Percentiles rank a stretch among this genome's conserved stretches.
phyloP scores from a whole-genome alignment of 1,139 yeast genomes.

The Arxiozyma slooffiae region DNA sequence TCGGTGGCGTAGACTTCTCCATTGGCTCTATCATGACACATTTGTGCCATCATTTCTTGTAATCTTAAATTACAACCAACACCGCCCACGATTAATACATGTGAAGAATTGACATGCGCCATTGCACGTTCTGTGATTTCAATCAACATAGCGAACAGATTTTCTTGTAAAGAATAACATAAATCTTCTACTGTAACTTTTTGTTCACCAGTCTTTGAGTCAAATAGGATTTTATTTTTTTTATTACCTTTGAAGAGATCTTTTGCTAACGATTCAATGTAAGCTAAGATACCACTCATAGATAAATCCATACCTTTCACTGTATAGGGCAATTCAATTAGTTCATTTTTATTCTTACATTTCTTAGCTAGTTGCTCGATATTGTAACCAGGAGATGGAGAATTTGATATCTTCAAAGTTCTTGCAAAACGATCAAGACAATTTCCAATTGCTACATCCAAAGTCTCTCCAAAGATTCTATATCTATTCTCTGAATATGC shows the following conservation, averaged over 20 bases:
- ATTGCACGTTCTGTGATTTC: slow-evolving; percentile 97
- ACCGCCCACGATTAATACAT: slow-evolving; percentile 93
- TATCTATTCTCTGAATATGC: slow-evolving; percentile 91
- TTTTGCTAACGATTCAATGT: slow-evolving; percentile 69
- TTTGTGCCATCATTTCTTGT: slow-evolving; percentile 90
- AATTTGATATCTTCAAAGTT: slow-evolving; percentile 75
- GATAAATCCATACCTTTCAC: slow-evolving; percentile 98
- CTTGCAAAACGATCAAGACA: slow-evolving; percentile 94
- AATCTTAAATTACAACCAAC: slow-evolving; percentile 89
- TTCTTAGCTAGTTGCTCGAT: slow-evolving; percentile 87
- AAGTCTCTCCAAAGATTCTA: slow-evolving; percentile 91
- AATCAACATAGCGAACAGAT: slow-evolving; percentile 88
- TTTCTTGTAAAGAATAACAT: slow-evolving; percentile 88
- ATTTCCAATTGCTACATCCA: slow-evolving; percentile 95
- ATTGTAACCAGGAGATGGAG: slow-evolving; percentile 95
- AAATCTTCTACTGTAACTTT: slow-evolving; percentile 71
- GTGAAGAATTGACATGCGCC: slow-evolving; percentile 90
- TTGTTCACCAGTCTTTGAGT: slow-evolving; percentile 39
- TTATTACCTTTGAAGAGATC: slow-evolving; percentile 52
- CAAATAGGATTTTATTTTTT: slow-evolving; percentile 41
- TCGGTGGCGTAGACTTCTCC: slow-evolving; percentile 90
- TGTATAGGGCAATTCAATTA: slow-evolving; percentile 81
- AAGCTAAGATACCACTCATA: slow-evolving; percentile 89
- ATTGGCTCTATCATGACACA: slow-evolving; percentile 75
- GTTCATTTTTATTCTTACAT: slow-evolving; percentile 37